phyloP scores from a whole-genome alignment of 176 grass and related monocot species.

The Puccinellia tenuiflora region DNA sequence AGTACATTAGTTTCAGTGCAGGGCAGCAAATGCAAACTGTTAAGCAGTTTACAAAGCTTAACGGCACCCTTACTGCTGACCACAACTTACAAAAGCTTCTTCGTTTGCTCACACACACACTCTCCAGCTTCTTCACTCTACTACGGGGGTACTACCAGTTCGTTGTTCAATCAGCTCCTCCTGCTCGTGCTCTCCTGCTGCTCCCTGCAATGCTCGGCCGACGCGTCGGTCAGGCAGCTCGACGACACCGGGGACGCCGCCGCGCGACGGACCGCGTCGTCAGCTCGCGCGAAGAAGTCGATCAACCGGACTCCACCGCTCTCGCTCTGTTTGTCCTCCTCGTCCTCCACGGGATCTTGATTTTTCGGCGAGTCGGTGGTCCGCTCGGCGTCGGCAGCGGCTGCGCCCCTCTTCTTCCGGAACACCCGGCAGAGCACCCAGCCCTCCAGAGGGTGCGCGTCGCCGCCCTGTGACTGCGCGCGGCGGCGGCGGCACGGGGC shows the following conservation, averaged over 20 bases:
- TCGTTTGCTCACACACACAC: too few relatives aligned
- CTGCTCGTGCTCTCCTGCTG: slow-evolving; percentile 64
- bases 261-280: background rate
- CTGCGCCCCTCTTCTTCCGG: slow-evolving; percentile 36
- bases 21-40: background rate
- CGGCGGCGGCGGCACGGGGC: background rate
- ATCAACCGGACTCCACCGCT: slow-evolving; percentile 29
- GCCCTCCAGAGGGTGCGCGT: slow-evolving; percentile 15
- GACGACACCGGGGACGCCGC: slow-evolving; percentile 37
- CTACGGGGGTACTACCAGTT: background rate
- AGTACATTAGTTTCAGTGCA: background rate
- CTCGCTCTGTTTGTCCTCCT: background rate
- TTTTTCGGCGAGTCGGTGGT: background rate
- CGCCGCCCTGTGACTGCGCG: background rate
- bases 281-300: slow-evolving; percentile 59
- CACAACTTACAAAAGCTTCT: background rate
- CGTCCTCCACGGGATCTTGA: background rate
- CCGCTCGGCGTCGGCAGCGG: background rate
- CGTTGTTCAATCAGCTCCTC: background rate
- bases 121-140: background rate
- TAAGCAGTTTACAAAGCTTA: background rate
- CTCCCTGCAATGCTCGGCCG: slow-evolving; percentile 40
- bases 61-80: background rate
- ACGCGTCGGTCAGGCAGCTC: slow-evolving; percentile 51
- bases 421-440: slow-evolving; percentile 90